Evolutionary conservation across 441 rosid species (phyloP), one percentile per base, ranked within the genome.

Genomic region (California macrophylla): DNA sequence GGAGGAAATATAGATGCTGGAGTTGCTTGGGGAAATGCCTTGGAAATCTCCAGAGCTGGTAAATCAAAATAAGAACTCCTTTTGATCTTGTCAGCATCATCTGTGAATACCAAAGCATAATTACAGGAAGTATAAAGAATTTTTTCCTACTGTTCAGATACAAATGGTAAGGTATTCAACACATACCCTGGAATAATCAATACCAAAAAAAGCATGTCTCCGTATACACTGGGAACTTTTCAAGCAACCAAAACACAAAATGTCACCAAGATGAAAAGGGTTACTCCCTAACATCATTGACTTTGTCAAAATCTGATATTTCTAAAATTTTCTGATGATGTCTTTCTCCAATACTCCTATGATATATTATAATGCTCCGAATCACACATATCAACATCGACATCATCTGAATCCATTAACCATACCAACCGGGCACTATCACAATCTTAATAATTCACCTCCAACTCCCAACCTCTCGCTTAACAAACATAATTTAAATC

Each of bases 21-120:
- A 13, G 94, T 94, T 67, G 98, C 96, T 72, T 89, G 97, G 77
- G 97, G 98, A 74, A 91, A 94, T 38, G 97, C 96, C 68, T 77
- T 16, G 13, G 98, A 86, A 15, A 90, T 76, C 67, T 92, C 97
- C 89, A 92, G 69, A 0, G 98, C 54, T 0, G 97, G 97, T 54
- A 76, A 82, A 77, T 79, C 77, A 71, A 85, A 83, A 82, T 94
- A 90, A n/a, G 97, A 90, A 69, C 82, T 88, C 77, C 64, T 82
- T 47, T 56, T 74, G 66, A 69, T 74, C 75, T 79, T 80, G 58
- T 81, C 78, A 23, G 24, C 28, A 52, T 74, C 74, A 78, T 82
- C 93, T 86, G 84, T 38, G 24, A 61, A 61, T 28, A 61, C 32
- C 34, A 61, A 13, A 61, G 7, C 34, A 25, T 26, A n/a, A 61